phyloP scores from a whole-genome alignment of 1,284 basidiomycete species.

The Sutorius eximius region DNA sequence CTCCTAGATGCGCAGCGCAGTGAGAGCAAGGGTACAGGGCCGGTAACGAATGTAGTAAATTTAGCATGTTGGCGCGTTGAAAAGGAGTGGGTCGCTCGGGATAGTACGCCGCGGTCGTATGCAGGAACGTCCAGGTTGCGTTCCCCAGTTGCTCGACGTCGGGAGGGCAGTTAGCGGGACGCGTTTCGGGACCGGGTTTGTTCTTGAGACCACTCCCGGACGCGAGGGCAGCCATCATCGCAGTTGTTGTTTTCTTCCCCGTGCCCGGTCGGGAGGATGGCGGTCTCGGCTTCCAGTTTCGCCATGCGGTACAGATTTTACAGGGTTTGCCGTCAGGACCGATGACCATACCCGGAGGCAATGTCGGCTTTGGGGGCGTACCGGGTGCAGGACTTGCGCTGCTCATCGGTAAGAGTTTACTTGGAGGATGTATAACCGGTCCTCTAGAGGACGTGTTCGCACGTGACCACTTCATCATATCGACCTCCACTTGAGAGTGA shows the following conservation, averaged over 20 bases:
- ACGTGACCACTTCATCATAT: slow-evolving; percentile 21
- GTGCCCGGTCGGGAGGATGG: slow-evolving; percentile 22
- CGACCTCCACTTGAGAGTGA: not conserved
- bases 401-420: slow-evolving; percentile 12
- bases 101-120: slow-evolving; percentile 92
- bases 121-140: slow-evolving; percentile 95
- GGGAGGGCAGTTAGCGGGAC: slow-evolving; percentile 75
- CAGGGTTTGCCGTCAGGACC: slow-evolving; percentile 93
- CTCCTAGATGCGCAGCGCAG: slow-evolving; percentile 80
- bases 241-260: slow-evolving; percentile 37
- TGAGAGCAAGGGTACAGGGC: slow-evolving; percentile 83
- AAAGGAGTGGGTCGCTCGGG: slow-evolving; percentile 71
- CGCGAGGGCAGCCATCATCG: slow-evolving; percentile 43
- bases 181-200: slow-evolving; percentile 36
- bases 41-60: slow-evolving; percentile 75
- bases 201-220: slow-evolving; percentile 32
- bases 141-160: slow-evolving; percentile 85
- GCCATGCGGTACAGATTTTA: slow-evolving; percentile 85
- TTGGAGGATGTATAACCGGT: not conserved
- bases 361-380: slow-evolving; percentile 4
- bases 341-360: slow-evolving; percentile 79
- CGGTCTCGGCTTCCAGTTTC: slow-evolving; percentile 58
- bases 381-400: slow-evolving; percentile 8
- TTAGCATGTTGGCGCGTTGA: slow-evolving; percentile 80
- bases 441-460: not conserved